Evolutionary conservation across 331 rosid species (phyloP), one percentile per base, ranked within the genome.

Genomic region (Erythrophleum ivorense): DNA sequence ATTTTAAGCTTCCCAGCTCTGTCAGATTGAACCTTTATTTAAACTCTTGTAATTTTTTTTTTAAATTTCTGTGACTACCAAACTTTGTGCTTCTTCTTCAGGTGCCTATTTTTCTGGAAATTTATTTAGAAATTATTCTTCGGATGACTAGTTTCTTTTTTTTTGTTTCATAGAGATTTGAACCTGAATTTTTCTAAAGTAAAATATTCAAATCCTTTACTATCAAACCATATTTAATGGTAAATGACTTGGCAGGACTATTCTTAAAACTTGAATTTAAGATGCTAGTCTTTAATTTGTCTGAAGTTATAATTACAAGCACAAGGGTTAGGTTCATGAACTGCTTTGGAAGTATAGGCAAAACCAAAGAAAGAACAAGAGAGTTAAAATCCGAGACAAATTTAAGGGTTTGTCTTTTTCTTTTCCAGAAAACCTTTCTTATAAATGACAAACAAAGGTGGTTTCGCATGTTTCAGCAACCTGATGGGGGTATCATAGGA

Each of bases 391-490:
- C 68, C 8, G 0, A 2, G 66, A 60, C 67, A 60, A 29, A 29
- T 6, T 59, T 59, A 5, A 21, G 65, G 1, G n/a, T 63, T 12
- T 33, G 15, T 63, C 43, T 10, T 12, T 1, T 60, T 7, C 13
- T 62, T 12, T 62, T 62, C 1, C 41, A 4, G 2, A 12, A 3
- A 31, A 63, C 21, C 1, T 34, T 34, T 62, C 1, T 41, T 19
- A 19, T 60, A 34, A 48, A 48, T 4, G 41, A 48, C 78, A 29
- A 80, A 71, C 63, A 60, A 38, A 38, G 69, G 6, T 55, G 24
- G 33, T 24, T 55, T 54, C 52, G 62, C 49, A 53, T 43, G 18
- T 67, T 55, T 81, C 45, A 75, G 63, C 41, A 7, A 40, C 45
- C 48, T 63, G 68, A 73, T 18, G 18, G 49, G 36, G 43, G 38